A percentile compares a stretch with the other conserved stretches of the same genome.
Conservation (phyloP, 148 eudicot species). For the Persicaria maculosa region DNA sequence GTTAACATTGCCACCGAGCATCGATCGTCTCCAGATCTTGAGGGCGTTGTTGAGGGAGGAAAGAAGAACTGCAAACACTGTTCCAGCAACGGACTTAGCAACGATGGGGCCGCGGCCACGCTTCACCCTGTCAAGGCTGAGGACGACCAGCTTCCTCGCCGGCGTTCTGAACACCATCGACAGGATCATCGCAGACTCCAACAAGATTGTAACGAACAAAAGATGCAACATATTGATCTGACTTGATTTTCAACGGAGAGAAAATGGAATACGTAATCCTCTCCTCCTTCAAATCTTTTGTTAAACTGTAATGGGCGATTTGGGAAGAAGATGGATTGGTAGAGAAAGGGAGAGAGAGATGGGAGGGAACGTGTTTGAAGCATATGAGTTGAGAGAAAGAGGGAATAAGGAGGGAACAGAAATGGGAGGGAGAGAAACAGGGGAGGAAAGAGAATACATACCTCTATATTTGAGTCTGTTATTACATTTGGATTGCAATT, state of each 20-base stretch:
- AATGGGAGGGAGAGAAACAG: conserved; percentile 4
- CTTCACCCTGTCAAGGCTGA: conserved; percentile 52
- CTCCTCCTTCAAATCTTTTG: too few species aligned
- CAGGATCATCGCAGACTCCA: conserved; percentile 44
- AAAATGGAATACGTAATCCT: too few species aligned
- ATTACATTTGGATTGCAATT: too few species aligned
- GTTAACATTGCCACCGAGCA: conserved; percentile 41
- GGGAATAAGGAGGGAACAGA: background rate
- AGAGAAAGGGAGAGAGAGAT: background rate
- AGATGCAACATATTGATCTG: conserved; percentile 42
- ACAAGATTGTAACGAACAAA: conserved; percentile 37
- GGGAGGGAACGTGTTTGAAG: background rate
- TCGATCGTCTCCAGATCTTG: conserved; percentile 32
- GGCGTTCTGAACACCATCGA: conserved; percentile 70
- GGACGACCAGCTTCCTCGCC: conserved; percentile 50
- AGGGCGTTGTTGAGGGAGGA: conserved; percentile 33
- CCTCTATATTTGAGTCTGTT: background rate
- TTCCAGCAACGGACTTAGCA: conserved; percentile 49
- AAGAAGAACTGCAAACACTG: conserved; percentile 43
- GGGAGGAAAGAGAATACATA: background rate
- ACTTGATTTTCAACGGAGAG: background rate
- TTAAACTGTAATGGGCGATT: background rate
- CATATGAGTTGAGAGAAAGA: background rate
- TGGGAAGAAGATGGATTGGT: background rate
- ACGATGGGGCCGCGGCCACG: conserved; percentile 73